Evolutionary conservation across 2,329 filamentous ascomycete species (phyloP).

Genomic region (Ambrosiella xylebori): DNA sequence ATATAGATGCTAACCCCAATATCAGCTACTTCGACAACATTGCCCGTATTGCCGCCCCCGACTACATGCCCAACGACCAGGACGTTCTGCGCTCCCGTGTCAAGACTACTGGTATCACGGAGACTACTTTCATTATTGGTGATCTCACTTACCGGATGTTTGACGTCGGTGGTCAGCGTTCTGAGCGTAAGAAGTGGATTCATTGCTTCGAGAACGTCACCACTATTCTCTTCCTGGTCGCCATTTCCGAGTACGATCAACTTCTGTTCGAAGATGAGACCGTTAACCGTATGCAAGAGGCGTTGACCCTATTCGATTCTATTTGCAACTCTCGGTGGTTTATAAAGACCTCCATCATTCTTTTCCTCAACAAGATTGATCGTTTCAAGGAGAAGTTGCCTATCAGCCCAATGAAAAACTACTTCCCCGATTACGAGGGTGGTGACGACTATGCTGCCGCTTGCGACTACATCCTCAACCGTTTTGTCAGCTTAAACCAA

Average conservation of each 20-base stretch:
- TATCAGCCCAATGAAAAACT: slow-evolving; percentile 70
- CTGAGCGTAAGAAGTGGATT: slow-evolving; percentile 98
- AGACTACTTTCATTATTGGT: slow-evolving; percentile 90
- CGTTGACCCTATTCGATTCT: slow-evolving; percentile 70
- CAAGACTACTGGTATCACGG: slow-evolving; percentile 94
- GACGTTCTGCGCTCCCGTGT: slow-evolving; percentile 91
- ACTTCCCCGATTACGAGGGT: slow-evolving; percentile 84
- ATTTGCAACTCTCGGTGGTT: slow-evolving; percentile 84
- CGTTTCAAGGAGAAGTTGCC: slow-evolving; percentile 75
- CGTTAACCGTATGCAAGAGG: slow-evolving; percentile 87
- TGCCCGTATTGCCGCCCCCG: slow-evolving; percentile 71
- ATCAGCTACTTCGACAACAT: slow-evolving; percentile 88
- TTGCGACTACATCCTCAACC: slow-evolving; percentile 97
- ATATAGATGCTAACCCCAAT: not conserved
- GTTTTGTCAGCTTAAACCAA: slow-evolving; percentile 95
- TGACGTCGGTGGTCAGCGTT: slow-evolving; percentile 88
- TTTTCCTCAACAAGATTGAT: slow-evolving; percentile 85
- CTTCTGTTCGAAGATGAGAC: slow-evolving; percentile 92
- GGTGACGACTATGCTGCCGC: slow-evolving; percentile 90
- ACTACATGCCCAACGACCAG: slow-evolving; percentile 90
- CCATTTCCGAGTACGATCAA: slow-evolving; percentile 95
- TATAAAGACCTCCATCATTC: slow-evolving; percentile 73
- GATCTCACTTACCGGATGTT: slow-evolving; percentile 95
- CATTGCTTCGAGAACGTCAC: slow-evolving; percentile 98
- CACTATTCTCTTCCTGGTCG: slow-evolving; percentile 88